Base-by-base conservation (phyloP, 2,329 filamentous ascomycete genomes). In the Colletotrichum orchidophilum region DNA sequence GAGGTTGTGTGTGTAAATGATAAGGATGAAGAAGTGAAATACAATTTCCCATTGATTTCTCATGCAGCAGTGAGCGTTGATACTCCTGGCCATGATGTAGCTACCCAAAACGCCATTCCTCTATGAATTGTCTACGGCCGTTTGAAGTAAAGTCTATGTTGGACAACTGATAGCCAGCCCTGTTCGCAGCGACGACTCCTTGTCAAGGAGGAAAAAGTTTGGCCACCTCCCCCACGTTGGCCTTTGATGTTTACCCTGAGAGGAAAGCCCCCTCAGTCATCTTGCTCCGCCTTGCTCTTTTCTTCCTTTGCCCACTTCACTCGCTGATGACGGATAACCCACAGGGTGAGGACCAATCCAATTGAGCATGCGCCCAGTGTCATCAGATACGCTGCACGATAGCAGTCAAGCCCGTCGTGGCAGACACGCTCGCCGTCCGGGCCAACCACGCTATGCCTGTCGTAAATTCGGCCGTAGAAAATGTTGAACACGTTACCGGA, bases 401-500 rank as follows among this genome's bases (percentile, higher is more conserved):
- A 98, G 81, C 96, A 98, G 24, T 87, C 85, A 12, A 96, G 81
- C 0, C 96, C 96, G 29, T 96, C 90, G 24, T 87, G 85, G 78
- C 96, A 98, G 24, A 90, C 88, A 33, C 92, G 87, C 74, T 94
- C 91, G 24, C 94, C 94, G 52, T 90, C 87, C 0, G 88, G 86
- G 24, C 89, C 87, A 11, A 94, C 83, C 39, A 91, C 82, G 26
- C 92, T 95, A 80, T 98, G 95, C 9, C 84, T 83, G 79, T 99
- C 96, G 75, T 94, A 97, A 0, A 97, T 91, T 18, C 81, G 83
- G 59, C 96, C 96, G 79, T 98, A 99, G 69, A 96, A 90, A 1
- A 98, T 83, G 79, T 98, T 99, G 86, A 97, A 98, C 26, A 97
- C 81, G 76, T 98, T 97, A 60, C 94, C 95, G 9, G 92, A 95